Evolutionary conservation across 768 basidiomycete genomes (phyloP).

Genomic region (Kwoniella europaea): DNA sequence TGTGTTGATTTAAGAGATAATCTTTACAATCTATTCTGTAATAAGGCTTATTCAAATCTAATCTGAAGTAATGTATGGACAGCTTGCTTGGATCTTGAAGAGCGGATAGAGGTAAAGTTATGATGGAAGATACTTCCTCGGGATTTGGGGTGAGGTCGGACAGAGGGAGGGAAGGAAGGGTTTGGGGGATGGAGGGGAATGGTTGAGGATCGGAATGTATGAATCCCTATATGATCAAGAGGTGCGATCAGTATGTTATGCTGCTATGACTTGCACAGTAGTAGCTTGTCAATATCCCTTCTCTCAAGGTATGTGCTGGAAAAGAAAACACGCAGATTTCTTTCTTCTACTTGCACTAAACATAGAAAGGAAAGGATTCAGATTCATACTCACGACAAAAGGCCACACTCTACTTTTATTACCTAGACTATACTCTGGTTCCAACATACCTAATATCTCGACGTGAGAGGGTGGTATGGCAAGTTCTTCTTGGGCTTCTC

Average conservation of each 20-base stretch:
- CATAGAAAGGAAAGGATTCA: not conserved
- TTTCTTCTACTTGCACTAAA: too few species aligned
- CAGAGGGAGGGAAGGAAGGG: constrained; percentile 37
- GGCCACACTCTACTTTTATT: constrained; percentile 53
- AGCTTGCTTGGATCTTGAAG: constrained; percentile 23
- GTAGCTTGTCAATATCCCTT: too few species aligned
- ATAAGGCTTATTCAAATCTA: constrained; percentile 41
- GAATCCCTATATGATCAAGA: constrained; percentile 29
- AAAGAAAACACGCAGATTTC: not conserved
- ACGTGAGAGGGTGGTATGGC: constrained; percentile 34
- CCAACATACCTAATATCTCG: constrained; percentile 44
- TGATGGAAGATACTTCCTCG: constrained; percentile 47
- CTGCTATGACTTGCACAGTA: too few species aligned
- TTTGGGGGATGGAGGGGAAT: constrained; percentile 8
- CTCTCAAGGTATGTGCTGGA: not conserved
- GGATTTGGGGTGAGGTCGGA: constrained; percentile 33
- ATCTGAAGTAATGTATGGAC: constrained; percentile 39
- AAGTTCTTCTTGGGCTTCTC: constrained; percentile 49
- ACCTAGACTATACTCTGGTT: constrained; percentile 50
- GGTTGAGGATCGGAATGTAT: constrained; percentile 23
- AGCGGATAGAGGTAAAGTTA: constrained; percentile 43
- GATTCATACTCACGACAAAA: constrained; percentile 44
- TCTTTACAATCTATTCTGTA: constrained; percentile 36
- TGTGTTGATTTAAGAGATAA: constrained; percentile 27
- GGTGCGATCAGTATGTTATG: too few species aligned